Conservation (phyloP, 2,329 filamentous ascomycete species). For the Allantophomopsis cytisporea region DNA sequence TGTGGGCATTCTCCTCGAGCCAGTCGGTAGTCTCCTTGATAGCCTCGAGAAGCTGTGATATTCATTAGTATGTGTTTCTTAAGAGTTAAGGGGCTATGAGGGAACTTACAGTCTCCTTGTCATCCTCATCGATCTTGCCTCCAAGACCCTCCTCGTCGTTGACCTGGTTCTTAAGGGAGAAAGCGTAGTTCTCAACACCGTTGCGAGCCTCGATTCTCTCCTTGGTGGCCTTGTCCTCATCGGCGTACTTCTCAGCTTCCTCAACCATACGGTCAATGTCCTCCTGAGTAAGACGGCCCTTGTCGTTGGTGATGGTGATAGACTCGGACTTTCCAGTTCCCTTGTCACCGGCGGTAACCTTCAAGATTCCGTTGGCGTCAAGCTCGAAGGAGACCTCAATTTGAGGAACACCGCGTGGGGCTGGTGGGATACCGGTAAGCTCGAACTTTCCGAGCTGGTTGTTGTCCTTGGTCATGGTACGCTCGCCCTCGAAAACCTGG, state of each 20-base stretch:
- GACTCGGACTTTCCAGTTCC: constrained; percentile 94
- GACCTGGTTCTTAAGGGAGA: constrained; percentile 98
- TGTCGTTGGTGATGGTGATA: constrained; percentile 99
- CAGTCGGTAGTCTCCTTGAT: constrained; percentile 96
- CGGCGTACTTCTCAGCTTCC: constrained; percentile 96
- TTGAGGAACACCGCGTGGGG: constrained; percentile 90
- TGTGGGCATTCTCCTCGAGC: constrained; percentile 87
- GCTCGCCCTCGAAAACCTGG: constrained; percentile 91
- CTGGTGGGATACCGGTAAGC: constrained; percentile 87
- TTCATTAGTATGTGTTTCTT: constrained; percentile 19
- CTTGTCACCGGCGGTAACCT: constrained; percentile 94
- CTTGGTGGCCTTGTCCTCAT: constrained; percentile 97
- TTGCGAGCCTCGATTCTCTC: constrained; percentile 96
- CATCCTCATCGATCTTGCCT: constrained; percentile 95
- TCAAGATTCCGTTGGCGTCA: constrained; percentile 95
- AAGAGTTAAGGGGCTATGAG: background rate
- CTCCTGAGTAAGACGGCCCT: constrained; percentile 89
- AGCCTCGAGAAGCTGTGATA: constrained; percentile 65
- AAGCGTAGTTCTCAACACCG: constrained; percentile 96
- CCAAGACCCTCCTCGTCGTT: constrained; percentile 93
- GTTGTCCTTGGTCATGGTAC: constrained; percentile 91
- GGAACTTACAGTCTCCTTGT: constrained; percentile 78
- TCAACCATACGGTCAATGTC: constrained; percentile 99
- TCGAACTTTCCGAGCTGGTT: constrained; percentile 98
- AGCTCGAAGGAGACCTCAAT: constrained; percentile 98